Conservation (phyloP, 179 eudicot species). For the Silene vulgaris region DNA sequence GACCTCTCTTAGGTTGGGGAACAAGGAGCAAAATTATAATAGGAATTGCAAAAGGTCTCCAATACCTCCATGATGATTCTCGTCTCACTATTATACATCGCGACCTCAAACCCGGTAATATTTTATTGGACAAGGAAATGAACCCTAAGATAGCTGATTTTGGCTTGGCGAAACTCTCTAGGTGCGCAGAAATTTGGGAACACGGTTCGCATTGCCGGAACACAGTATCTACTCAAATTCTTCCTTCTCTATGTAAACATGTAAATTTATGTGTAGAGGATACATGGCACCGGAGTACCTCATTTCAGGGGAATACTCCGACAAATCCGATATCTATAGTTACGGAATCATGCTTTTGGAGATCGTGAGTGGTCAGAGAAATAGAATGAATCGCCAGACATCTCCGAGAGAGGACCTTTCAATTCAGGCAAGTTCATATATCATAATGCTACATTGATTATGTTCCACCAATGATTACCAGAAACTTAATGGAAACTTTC, state of each 20-base stretch:
- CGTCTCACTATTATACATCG: neutral
- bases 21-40: conserved; percentile 24
- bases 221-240: neutral
- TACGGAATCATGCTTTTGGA: conserved; percentile 22
- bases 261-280: neutral
- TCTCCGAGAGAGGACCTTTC: conserved; percentile 12
- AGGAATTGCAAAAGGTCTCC: conserved; percentile 28
- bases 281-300: neutral
- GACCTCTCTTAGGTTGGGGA: conserved; percentile 23
- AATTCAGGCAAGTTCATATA: conserved; percentile 7
- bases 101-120: neutral
- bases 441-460: neutral
- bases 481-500: neutral
- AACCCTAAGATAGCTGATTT: neutral
- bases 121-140: neutral
- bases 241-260: neutral
- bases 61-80: neutral
- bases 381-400: neutral
- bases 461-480: neutral
- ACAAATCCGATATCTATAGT: conserved; percentile 23
- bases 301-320: neutral
- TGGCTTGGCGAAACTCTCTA: conserved; percentile 19
- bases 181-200: conserved; percentile 28
- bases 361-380: conserved; percentile 19
- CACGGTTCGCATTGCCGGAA: conserved; percentile 14